phyloP scores from a whole-genome alignment of 1,139 yeast species.

The Candida mesenterica region DNA sequence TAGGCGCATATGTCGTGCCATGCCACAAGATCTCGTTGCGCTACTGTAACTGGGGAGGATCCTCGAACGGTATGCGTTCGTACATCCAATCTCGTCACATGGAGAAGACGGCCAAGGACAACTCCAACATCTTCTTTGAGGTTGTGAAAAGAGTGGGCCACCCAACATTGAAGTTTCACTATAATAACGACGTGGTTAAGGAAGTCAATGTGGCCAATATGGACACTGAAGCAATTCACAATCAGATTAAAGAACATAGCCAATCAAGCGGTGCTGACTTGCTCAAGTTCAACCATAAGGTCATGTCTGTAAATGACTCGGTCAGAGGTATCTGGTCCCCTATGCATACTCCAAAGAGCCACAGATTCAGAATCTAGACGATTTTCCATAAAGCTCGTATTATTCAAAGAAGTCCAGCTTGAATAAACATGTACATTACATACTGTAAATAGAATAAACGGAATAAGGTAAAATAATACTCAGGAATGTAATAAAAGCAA shows the following conservation, averaged over 20 bases:
- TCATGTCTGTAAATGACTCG: conserved; percentile 73
- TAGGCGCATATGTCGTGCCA: conserved; percentile 74
- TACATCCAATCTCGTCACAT: conserved; percentile 58
- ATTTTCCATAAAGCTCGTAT: conserved; percentile 7
- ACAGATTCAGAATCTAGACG: conserved; percentile 63
- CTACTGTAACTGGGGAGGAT: conserved; percentile 95
- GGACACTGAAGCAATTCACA: conserved; percentile 57
- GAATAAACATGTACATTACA: conserved; percentile 5
- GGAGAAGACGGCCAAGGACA: conserved; percentile 52
- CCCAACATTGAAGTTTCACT: conserved; percentile 54
- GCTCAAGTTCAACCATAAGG: conserved; percentile 59
- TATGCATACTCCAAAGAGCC: conserved; percentile 69
- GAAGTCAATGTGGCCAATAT: conserved; percentile 54
- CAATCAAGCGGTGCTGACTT: conserved; percentile 42
- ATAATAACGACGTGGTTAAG: conserved; percentile 19
- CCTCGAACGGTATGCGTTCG: conserved; percentile 79
- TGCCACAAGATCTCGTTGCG: conserved; percentile 72
- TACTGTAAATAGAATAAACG: conserved; percentile 14
- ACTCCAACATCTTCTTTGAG: conserved; percentile 71
- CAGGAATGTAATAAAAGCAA: too few species aligned
- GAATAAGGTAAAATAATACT: neutral
- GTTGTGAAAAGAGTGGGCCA: conserved; percentile 74
- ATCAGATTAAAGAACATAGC: conserved; percentile 55
- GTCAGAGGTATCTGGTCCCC: conserved; percentile 99
- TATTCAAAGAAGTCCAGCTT: too few species aligned